Base-by-base conservation (phyloP, 2,329 filamentous ascomycete genomes). In the Chaetomiaceae sp. region DNA sequence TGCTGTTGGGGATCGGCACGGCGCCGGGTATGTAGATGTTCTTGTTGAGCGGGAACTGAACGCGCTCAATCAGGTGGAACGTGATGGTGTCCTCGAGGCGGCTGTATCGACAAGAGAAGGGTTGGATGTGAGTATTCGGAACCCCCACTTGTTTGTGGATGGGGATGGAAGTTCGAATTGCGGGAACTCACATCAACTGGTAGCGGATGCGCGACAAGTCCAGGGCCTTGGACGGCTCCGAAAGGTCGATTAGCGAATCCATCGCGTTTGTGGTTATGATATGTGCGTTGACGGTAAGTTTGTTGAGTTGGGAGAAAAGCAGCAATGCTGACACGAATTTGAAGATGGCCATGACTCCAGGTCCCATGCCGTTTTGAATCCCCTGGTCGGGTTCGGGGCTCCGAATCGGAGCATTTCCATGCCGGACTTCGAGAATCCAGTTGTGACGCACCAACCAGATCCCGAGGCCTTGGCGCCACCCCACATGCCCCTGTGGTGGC, bases 31-130 rank as follows among this genome's bases (percentile, higher is more conserved):
- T 71, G 75, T 99, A 99, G 71, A 97, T 91, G 65, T 85, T 89
- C 67, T 81, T 77, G 75, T 96, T 97, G 60, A 95, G 80, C 4
- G 92, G 90, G 71, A 97, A 99, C 71, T 99, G 94, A n/a, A 92
- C 92, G 37, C 94, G 87, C 74, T 99, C 94, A 66, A 97, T 97
- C 36, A 99, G 79, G 72, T 96, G 88, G 72, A 95, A 96, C 61
- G 89, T 95, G 67, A 99, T 97, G 57, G 92, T 97, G 68, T 99
- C 94, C 75, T 99, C 94, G 17, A 97, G 81, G 19, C 94, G 94
- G 66, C 94, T 99, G 66, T 46, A n/a, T n/a, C n/a, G n/a, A n/a
- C 44, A 34, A 45, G 43, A 4, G 40, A 11, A 36, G n/a, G n/a
- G n/a, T n/a, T n/a, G 14, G 22, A 37, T 56, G 53, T 50, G 37